Conservation (phyloP, 257 asterid species). For the Nicotiana tabacum region DNA sequence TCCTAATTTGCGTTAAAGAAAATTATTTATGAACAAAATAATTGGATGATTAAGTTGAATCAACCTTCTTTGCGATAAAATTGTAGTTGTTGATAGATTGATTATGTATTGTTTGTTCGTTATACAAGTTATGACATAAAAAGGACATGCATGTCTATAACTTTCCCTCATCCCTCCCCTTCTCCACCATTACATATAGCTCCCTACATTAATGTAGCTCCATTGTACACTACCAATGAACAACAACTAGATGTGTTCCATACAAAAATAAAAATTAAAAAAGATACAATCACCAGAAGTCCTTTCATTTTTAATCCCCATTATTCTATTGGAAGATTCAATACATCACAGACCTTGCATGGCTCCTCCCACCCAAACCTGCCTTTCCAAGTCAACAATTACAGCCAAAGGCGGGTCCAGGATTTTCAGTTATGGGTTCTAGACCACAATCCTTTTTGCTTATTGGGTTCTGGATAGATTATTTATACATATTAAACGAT, state of each 20-base stretch:
- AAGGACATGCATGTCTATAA: neutral
- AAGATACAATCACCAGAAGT: neutral
- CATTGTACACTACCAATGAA: neutral
- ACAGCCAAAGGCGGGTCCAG: neutral
- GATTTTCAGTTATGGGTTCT: too few relatives aligned
- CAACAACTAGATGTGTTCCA: neutral
- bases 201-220: neutral
- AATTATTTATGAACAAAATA: neutral
- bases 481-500: too few relatives aligned
- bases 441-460: too few relatives aligned
- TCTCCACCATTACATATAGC: neutral
- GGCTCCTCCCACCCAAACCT: neutral
- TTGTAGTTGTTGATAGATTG: neutral
- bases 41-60: neutral
- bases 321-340: neutral
- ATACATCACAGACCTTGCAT: neutral
- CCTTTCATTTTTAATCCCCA: neutral
- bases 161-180: neutral
- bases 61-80: too few relatives aligned
- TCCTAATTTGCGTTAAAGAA: neutral
- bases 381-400: neutral
- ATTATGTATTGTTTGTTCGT: neutral
- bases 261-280: neutral
- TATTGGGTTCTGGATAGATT: too few relatives aligned
- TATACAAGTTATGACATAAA: neutral